Conservation (phyloP, 2,329 filamentous ascomycete genomes). For the Pezicula radicicola region DNA sequence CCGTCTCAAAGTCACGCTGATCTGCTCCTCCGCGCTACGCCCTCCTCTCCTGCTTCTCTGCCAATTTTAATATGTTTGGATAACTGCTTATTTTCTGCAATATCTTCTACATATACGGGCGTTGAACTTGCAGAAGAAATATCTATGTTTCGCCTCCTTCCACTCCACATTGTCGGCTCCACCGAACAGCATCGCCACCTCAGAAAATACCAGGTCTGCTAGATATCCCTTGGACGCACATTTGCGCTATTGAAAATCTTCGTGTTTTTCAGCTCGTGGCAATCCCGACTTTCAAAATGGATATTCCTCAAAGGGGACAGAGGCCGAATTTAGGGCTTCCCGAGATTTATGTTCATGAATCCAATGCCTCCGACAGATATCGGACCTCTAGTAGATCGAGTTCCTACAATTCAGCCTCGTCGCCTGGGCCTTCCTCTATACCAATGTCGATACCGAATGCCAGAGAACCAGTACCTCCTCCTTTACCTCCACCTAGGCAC, state of each 20-base stretch:
- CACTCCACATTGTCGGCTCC: slow-evolving; percentile 16
- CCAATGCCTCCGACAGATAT: slow-evolving; percentile 29
- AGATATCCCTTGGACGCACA: slow-evolving; percentile 7
- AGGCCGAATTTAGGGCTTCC: slow-evolving; percentile 27
- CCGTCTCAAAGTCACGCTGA: background rate
- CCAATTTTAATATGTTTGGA: slow-evolving; percentile 3
- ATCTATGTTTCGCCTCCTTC: slow-evolving; percentile 23
- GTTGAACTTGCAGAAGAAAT: slow-evolving; percentile 18
- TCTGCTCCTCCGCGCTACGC: slow-evolving; percentile 9
- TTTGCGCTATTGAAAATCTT: slow-evolving; percentile 7
- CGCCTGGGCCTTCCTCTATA: slow-evolving; percentile 38
- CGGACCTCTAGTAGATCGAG: slow-evolving; percentile 20
- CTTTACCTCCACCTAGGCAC: slow-evolving; percentile 60
- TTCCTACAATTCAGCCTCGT: slow-evolving; percentile 26
- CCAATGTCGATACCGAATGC: slow-evolving; percentile 63
- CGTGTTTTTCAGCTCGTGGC: slow-evolving; percentile 23
- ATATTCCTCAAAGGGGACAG: slow-evolving; percentile 33
- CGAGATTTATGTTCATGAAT: slow-evolving; percentile 39
- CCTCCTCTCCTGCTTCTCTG: slow-evolving; percentile 13
- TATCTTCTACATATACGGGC: background rate
- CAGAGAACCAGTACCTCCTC: slow-evolving; percentile 52
- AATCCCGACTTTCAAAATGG: slow-evolving; percentile 30
- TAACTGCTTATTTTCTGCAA: background rate
- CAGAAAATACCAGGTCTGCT: slow-evolving; percentile 10
- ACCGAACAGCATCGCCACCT: slow-evolving; percentile 24